Base-by-base conservation (phyloP, 1,139 yeast species). In the Geotrichum siamense region DNA sequence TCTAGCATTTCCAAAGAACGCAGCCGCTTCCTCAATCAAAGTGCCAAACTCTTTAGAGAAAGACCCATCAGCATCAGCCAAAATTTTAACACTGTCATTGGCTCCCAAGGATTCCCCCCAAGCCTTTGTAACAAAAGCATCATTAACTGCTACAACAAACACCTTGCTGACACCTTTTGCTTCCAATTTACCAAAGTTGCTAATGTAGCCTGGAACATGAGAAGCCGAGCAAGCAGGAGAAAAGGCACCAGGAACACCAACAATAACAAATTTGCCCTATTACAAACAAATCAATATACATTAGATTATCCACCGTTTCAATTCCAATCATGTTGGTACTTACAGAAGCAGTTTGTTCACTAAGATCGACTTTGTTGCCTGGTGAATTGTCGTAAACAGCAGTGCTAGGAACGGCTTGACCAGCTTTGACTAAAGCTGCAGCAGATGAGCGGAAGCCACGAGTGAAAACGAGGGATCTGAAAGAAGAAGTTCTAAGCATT, bases 191-290 rank as follows among this genome's bases (percentile, higher is more conserved):
- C 68, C 60, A 45, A 72, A 61, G 42, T 71, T 61, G 49, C 69
- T 67, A 55, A 84, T 61, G 63, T 76, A 86, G 3, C 91, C 94
- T 4, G 96, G 96, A 41, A 86, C 75, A 59, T 84, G 94, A 26
- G 74, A 64, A 17, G 80, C 76, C 26, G 89, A 72, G 63, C 96
- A 86, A 1, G 86, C 93, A 37, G 94, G 89, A 2, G 94, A 81
- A 59, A 81, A 86, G 0, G 96, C 95, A 17, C 95, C 96, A 37
- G 96, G 96, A 35, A 86, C 85, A 43, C 94, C 94, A 40, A 86
- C 73, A 44, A 86, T 65, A 32, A 86, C 60, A 34, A 77, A 67
- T 59, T 78, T 80, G 36, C 80, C 78, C 56, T 56, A 23, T 21
- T 9, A n/a, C n/a, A 21, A 5, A 20, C 13, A 22, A 16, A 17